Percentiles rank a stretch among this genome's conserved stretches.
Conservation (phyloP, 352 stramenopile genomes). For the Phytophthora parvispora region DNA sequence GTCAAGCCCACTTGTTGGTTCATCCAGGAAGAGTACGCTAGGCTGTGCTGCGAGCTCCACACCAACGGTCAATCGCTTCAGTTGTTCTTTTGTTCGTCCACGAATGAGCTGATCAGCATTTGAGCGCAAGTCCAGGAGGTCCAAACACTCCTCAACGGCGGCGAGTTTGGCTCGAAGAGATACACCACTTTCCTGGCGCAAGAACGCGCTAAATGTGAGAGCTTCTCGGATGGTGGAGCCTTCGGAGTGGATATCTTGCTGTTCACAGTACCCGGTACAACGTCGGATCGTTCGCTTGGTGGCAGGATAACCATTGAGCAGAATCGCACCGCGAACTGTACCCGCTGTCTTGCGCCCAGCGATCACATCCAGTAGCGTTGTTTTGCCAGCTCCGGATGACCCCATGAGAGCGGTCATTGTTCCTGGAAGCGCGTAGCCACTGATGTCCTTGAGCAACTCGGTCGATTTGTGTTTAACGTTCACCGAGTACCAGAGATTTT, state of each 20-base stretch:
- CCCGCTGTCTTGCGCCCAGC: slow-evolving; percentile 89
- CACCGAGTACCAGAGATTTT: slow-evolving; percentile 24
- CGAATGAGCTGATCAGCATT: slow-evolving; percentile 51
- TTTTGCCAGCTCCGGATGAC: slow-evolving; percentile 82
- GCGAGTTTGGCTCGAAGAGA: slow-evolving; percentile 30
- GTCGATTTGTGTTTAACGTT: slow-evolving; percentile 35
- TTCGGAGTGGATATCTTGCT: slow-evolving; percentile 30
- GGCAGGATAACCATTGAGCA: slow-evolving; percentile 56
- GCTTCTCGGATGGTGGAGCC: slow-evolving; percentile 85
- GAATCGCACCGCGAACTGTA: slow-evolving; percentile 59
- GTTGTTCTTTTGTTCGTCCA: slow-evolving; percentile 50
- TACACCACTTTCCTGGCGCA: slow-evolving; percentile 59
- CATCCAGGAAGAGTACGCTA: slow-evolving; percentile 88
- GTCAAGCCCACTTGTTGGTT: slow-evolving; percentile 90
- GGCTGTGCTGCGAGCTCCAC: slow-evolving; percentile 92
- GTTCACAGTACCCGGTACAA: slow-evolving; percentile 40
- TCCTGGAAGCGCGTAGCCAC: slow-evolving; percentile 49
- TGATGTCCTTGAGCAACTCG: slow-evolving; percentile 79
- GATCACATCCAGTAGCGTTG: slow-evolving; percentile 56
- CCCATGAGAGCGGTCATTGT: slow-evolving; percentile 68
- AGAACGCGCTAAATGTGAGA: slow-evolving; percentile 87
- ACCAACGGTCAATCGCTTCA: slow-evolving; percentile 81
- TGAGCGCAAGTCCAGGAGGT: slow-evolving; percentile 39
- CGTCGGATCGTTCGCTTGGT: slow-evolving; percentile 38
- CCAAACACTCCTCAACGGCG: slow-evolving; percentile 43